Evolutionary conservation across 2,329 filamentous ascomycete species (phyloP).

Genomic region (Mycosphaerella arachidis): DNA sequence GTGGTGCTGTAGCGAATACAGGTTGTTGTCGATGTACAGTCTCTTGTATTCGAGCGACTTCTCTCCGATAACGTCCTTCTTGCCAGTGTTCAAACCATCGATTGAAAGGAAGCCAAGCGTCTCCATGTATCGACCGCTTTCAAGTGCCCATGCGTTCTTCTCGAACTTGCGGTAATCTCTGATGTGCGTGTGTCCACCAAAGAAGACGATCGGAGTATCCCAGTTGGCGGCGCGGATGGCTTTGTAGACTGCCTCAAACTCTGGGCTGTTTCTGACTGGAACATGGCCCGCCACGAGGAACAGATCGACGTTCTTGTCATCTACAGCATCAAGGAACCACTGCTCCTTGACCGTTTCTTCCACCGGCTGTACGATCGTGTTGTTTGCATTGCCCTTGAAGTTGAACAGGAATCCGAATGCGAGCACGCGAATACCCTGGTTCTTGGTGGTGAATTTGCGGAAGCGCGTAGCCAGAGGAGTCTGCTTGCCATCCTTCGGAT

Average conservation of each 20-base stretch:
- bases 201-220: conserved; percentile 83
- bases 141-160: conserved; percentile 69
- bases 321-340: conserved; percentile 85
- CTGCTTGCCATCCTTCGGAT: conserved; percentile 64
- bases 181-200: conserved; percentile 86
- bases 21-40: conserved; percentile 90
- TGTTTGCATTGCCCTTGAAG: conserved; percentile 86
- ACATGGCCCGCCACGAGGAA: conserved; percentile 86
- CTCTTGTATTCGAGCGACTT: conserved; percentile 60
- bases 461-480: conserved; percentile 76
- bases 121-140: conserved; percentile 89
- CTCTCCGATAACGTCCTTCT: conserved; percentile 30
- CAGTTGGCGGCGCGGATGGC: conserved; percentile 72
- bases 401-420: conserved; percentile 95
- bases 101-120: conserved; percentile 93
- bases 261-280: conserved; percentile 67
- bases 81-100: conserved; percentile 54
- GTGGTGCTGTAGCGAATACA: conserved; percentile 78
- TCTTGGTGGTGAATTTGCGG: conserved; percentile 86
- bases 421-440: conserved; percentile 75
- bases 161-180: conserved; percentile 80
- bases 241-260: conserved; percentile 72
- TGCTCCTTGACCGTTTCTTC: conserved; percentile 73
- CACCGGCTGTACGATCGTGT: conserved; percentile 77
- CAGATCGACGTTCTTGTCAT: conserved; percentile 73